Base-by-base conservation (phyloP, 768 basidiomycete genomes). In the Megacollybia marginata region DNA sequence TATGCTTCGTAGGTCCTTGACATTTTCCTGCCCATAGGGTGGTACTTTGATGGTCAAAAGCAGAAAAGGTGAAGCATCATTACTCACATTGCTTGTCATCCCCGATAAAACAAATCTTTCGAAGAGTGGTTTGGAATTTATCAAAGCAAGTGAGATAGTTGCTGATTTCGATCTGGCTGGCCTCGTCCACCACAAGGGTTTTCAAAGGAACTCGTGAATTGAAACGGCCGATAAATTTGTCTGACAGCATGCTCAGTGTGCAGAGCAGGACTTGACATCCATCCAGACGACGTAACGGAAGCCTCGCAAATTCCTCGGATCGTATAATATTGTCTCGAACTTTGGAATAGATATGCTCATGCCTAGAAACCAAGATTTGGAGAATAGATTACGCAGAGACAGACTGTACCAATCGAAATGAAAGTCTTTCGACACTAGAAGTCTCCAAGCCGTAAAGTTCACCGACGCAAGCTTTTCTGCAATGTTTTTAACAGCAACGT, bases 401-500 rank as follows among this genome's bases (percentile, higher is more conserved):
- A 38, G 31, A 5, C 10, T 51, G 9, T 40, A 71, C 75, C 75
- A 76, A 23, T 71, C 74, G 16, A 59, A 65, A 49, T 76, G 70
- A 48, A 75, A 77, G 42, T 69, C 38, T 63, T 65, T 64, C 2
- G 85, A 81, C 15, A 88, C 83, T 2, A 88, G 59, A 1, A 88
- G 63, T 56, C 69, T 83, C 67, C 79, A 88, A 7, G 75, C 52
- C 1, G 59, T 36, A 44, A 82, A 71, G 5, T 62, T 65, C 52
- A 74, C 66, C 1, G 69, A 61, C 2, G 67, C 71, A 11, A 88
- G 61, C 56, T 85, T 88, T 57, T 85, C 85, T 15, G 86, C 86
- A 55, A 88, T 85, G 54, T 88, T 88, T 63, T 85, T 88, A 33
- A 89, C 85, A 32, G 85, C 87, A 48, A 88, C 77, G 62, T 89